Conservation (phyloP, 2,329 filamentous ascomycete genomes). For the Dothideomycetes sp. region DNA sequence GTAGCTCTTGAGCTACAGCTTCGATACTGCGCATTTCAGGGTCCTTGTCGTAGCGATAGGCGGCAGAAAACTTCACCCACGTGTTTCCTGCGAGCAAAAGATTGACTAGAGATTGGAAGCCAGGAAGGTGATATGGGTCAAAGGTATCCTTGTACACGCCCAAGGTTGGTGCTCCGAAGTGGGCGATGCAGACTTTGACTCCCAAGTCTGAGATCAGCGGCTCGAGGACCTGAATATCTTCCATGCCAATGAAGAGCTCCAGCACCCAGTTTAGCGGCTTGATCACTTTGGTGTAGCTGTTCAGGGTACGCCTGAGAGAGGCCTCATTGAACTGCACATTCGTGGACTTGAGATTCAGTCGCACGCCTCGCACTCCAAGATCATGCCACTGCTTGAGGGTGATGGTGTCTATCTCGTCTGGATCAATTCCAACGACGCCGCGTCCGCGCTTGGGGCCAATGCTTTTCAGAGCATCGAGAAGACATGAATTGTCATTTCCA, state of each 20-base stretch:
- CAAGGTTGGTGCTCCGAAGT: constrained; percentile 36
- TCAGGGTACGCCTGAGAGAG: constrained; percentile 33
- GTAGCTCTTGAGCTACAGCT: constrained; percentile 38
- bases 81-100: constrained; percentile 38
- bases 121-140: constrained; percentile 32
- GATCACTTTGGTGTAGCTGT: constrained; percentile 39
- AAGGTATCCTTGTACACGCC: constrained; percentile 17
- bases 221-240: constrained; percentile 38
- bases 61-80: constrained; percentile 48
- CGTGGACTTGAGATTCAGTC: constrained; percentile 21
- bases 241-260: constrained; percentile 46
- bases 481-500: constrained; percentile 19
- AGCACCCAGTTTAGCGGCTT: constrained; percentile 44
- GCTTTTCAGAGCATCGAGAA: constrained; percentile 19
- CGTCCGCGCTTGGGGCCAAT: constrained; percentile 14
- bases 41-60: constrained; percentile 43
- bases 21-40: constrained; percentile 31
- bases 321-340: constrained; percentile 26
- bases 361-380: constrained; percentile 20
- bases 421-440: constrained; percentile 21
- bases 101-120: constrained; percentile 38
- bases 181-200: constrained; percentile 47
- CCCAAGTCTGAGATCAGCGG: constrained; percentile 35
- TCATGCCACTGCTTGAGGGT: constrained; percentile 17
- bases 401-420: constrained; percentile 12